Evolutionary conservation across 176 grass and related monocot genomes (phyloP), one percentile per base, ranked within the genome.

Genomic region (Phoenix dactylifera): DNA sequence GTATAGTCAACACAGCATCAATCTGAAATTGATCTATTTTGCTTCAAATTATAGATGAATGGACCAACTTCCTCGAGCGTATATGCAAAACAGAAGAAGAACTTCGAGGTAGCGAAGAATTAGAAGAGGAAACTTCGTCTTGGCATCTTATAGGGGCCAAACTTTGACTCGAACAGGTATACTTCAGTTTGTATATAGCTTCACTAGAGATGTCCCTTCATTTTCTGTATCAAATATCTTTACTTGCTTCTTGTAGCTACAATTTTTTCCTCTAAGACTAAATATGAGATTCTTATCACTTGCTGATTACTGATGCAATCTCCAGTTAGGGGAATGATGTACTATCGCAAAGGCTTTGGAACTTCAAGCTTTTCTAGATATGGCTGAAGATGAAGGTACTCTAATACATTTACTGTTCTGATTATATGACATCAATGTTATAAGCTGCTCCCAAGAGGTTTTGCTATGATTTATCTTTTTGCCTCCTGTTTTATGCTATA

Each of bases 311-410:
- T 71, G 76, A 20, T 54, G 57, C 24, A 62, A 65, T 69, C 78
- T 66, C 72, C 57, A 95, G 90, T 86, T 72, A 89, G 90, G 73
- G 90, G 90, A 49, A 95, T 95, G 90, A 95, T 95, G 90, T 95
- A 95, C 79, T 78, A 95, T 60, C 67, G 86, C 72, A 89, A 89
- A 86, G 90, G 90, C 90, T 76, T 81, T 95, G 86, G 53, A 71
- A 69, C 90, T 95, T 80, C 76, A 95, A 89, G 79, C 86, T 76
- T 95, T 95, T 89, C 60, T 95, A 60, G 90, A 95, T 76, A 86
- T 95, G 82, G 86, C 82, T 50, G 76, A 79, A 78, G 63, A 86
- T 67, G 86, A 86, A 83, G 90, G 90, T 95, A 89, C 26, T 53
- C 10, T 14, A 14, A 57, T 23, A 30, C 51, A 63, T 26, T 52